phyloP scores from a whole-genome alignment of 495 filamentous ascomycete genomes.

The Apiosordaria backusii region DNA sequence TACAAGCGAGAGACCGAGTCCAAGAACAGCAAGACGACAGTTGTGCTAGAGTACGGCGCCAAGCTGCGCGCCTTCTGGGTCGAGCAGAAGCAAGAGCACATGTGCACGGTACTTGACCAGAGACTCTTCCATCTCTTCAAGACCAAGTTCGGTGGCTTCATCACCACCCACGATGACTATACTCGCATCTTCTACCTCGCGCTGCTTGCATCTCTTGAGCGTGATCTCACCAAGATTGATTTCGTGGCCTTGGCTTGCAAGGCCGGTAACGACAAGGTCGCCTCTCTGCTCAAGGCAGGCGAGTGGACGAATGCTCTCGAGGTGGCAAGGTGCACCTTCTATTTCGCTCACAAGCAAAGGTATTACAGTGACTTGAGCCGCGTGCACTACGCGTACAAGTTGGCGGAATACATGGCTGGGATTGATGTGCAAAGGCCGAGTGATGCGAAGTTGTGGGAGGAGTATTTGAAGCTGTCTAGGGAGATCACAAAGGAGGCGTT shows the following conservation, averaged over 20 bases:
- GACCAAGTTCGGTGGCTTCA: constrained; percentile 45
- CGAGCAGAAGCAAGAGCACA: constrained; percentile 40
- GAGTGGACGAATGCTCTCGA: constrained; percentile 52
- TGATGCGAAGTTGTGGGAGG: constrained; percentile 41
- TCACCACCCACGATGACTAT: constrained; percentile 38
- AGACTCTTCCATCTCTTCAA: constrained; percentile 56
- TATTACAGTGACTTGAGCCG: constrained; percentile 48
- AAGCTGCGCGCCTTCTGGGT: constrained; percentile 51
- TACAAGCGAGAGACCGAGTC: constrained; percentile 47
- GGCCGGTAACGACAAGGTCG: constrained; percentile 24
- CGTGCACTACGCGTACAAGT: constrained; percentile 53
- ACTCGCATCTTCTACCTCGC: constrained; percentile 49
- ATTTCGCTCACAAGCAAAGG: constrained; percentile 54
- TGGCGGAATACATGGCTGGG: constrained; percentile 52
- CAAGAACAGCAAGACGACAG: constrained; percentile 40
- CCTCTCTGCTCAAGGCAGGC: constrained; percentile 38
- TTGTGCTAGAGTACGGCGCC: constrained; percentile 49
- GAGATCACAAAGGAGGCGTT: constrained; percentile 52
- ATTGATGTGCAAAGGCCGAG: constrained; percentile 41
- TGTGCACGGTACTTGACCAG: constrained; percentile 47
- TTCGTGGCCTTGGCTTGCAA: constrained; percentile 25
- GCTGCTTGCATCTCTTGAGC: constrained; percentile 45
- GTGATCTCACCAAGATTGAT: constrained; percentile 31
- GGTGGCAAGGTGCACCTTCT: constrained; percentile 51
- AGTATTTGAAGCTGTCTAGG: constrained; percentile 53